Base-by-base conservation (phyloP, 1,284 basidiomycete species). In the Leccinum pachyderme region DNA sequence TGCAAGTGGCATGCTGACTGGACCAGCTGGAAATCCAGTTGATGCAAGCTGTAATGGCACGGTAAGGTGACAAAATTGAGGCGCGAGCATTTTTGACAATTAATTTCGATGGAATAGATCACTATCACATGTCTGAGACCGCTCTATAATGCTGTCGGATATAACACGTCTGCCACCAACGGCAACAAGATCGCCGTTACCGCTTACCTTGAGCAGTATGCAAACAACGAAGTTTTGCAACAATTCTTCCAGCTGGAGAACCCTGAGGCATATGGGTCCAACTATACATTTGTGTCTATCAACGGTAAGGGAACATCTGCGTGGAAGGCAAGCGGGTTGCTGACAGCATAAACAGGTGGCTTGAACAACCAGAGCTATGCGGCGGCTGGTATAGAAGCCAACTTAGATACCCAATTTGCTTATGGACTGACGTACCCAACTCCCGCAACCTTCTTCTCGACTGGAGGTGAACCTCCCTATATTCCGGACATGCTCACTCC, bases 371-470 rank as follows among this genome's bases (percentile, higher is more conserved):
- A 93, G 68, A 81, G 64, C 39, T 58, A 73, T 15, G 64, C 68
- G 0, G 71, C 73, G 18, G 81, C 87, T 11, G 88, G 87, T 1
- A 67, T 64, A 5, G 90, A 93, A 69, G 89, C 89, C 12, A 79
- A 89, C 62, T 71, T 93, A 57, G 91, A 89, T 67, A 78, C 75
- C 4, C 87, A 85, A 66, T 87, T 80, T 72, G 86, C 78, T 1
- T 84, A 81, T 59, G 87, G 86, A 27, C 56, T 88, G 27, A 75
- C 83, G 1, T 77, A 77, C 57, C 72, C 73, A 22, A 76, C 74
- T 31, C 76, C 72, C 53, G 77, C 72, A 7, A 82, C 75, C 9
- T 86, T 83, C 66, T 89, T 71, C 67, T 81, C 84, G 8, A 87
- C 84, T n/a, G 81, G 71, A 44, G 84, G 81, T 24, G 69, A 68